Conservation (phyloP, 805 yeast species). For the Sugiyamaella boreocaroliniensis region DNA sequence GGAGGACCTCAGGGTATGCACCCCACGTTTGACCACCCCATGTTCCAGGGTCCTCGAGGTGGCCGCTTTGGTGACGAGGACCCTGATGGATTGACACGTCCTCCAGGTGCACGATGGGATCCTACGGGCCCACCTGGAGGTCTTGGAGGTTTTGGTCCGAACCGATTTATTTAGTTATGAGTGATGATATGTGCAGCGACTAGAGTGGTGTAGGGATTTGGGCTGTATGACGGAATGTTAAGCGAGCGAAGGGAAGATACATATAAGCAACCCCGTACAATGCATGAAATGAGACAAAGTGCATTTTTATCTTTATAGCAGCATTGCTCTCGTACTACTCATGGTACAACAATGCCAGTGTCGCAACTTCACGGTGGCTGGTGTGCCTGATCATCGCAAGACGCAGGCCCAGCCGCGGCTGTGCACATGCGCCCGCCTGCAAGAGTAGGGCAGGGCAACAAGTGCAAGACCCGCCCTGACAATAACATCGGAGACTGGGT, state of each 20-base stretch:
- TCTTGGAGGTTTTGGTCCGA: conserved; percentile 17
- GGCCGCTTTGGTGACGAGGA: conserved; percentile 11
- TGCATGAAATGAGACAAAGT: too few species aligned
- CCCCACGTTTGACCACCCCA: conserved; percentile 28
- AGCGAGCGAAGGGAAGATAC: too few species aligned
- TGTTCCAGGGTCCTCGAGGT: conserved; percentile 21
- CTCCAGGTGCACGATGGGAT: conserved; percentile 37
- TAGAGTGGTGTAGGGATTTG: neutral
- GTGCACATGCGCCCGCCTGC: neutral
- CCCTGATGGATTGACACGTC: conserved; percentile 23
- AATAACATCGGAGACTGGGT: neutral
- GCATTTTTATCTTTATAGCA: too few species aligned
- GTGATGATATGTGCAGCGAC: neutral
- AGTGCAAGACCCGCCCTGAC: neutral
- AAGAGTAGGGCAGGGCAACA: neutral
- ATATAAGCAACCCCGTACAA: too few species aligned
- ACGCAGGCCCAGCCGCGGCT: neutral
- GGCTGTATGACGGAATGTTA: neutral
- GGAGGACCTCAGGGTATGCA: conserved; percentile 29
- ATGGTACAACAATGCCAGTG: neutral
- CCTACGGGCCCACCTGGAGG: conserved; percentile 30
- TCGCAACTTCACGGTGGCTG: neutral
- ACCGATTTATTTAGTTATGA: conserved; percentile 10
- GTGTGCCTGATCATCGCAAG: neutral
- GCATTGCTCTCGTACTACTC: too few species aligned